Evolutionary conservation across 2,329 filamentous ascomycete genomes (phyloP), one percentile per base, ranked within the genome.

Genomic region (Fusarium torulosum): DNA sequence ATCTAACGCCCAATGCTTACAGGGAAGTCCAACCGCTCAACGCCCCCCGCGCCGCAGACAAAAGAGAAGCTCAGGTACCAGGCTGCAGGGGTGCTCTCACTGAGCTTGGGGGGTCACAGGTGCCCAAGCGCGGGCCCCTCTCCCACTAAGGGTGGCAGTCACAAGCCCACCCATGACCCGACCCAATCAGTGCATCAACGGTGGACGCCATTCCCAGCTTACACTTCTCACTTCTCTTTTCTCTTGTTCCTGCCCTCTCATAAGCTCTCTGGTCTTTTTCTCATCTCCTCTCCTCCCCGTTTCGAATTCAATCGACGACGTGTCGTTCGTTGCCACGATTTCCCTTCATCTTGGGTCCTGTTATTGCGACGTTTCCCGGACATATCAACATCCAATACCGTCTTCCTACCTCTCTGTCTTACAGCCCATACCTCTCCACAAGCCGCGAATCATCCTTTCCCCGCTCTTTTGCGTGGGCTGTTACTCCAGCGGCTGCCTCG

Each of bases 241-340:
- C 57, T 62, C 40, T 40, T 50, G 27, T 47, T 54, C 49, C 59
- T 49, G 46, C 52, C 49, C 64, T 67, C 63, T 50, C 53, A 50
- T 60, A 67, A 67, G 42, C 38, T 67, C 59, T 65, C 35, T 51
- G 49, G 40, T 53, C 60, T 47, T 52, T 53, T 49, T 54, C 46
- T 57, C 58, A 54, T 59, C 62, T 58, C 53, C 55, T 59, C 29
- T 65, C 51, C 54, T 64, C 51, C 51, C 37, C 44, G 63, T 67
- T 69, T 71, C 67, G 63, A 60, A 71, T 66, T 66, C 50, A 53
- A 56, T 57, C 41, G 56, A 63, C 63, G 66, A 73, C 69, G 66
- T 72, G 65, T 72, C 71, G 63, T 60, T 70, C 59, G 59, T 62
- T 67, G 71, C 61, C 69, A 71, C 71, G 66, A 63, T 59, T 59